Conservation (phyloP, 208 protist genomes). For the Acanthamoeba culbertsoni region DNA sequence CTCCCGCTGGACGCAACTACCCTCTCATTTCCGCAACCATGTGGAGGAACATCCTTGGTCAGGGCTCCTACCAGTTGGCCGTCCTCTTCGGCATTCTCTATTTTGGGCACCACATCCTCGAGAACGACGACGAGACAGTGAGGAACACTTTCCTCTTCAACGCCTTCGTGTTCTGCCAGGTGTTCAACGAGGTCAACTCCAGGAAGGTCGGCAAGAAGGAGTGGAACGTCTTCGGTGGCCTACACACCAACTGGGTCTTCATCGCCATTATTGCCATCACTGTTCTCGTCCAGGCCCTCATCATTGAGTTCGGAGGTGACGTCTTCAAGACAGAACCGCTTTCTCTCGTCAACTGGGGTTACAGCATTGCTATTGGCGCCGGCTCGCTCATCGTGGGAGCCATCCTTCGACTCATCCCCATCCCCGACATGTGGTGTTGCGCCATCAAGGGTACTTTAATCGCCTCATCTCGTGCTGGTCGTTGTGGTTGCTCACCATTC, state of each 20-base stretch:
- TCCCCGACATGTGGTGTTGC: background rate
- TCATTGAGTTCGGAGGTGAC: background rate
- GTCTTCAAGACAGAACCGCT: background rate
- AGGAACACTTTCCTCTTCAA: conserved; percentile 91
- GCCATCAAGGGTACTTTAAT: background rate
- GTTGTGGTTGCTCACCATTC: too few relatives aligned
- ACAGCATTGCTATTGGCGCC: background rate
- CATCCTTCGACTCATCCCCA: background rate
- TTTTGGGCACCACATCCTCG: conserved; percentile 63
- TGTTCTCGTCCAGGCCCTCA: conserved; percentile 85
- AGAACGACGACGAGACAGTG: background rate
- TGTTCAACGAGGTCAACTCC: conserved; percentile 93
- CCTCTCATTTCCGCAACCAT: conserved; percentile 88
- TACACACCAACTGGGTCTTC: conserved; percentile 82
- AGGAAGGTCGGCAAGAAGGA: conserved; percentile 88
- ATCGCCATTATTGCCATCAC: conserved; percentile 83
- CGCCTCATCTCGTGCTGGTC: too few relatives aligned
- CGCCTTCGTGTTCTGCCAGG: conserved; percentile 89
- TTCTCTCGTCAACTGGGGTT: background rate
- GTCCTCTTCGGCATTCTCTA: conserved; percentile 76
- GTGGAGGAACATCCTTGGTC: conserved; percentile 84
- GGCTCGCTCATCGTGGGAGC: background rate
- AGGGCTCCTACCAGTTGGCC: conserved; percentile 83
- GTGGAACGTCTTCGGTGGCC: conserved; percentile 42
- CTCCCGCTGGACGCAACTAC: conserved; percentile 83